Conservation (phyloP, 306 rosid genomes). For the Sesbania bispinosa region DNA sequence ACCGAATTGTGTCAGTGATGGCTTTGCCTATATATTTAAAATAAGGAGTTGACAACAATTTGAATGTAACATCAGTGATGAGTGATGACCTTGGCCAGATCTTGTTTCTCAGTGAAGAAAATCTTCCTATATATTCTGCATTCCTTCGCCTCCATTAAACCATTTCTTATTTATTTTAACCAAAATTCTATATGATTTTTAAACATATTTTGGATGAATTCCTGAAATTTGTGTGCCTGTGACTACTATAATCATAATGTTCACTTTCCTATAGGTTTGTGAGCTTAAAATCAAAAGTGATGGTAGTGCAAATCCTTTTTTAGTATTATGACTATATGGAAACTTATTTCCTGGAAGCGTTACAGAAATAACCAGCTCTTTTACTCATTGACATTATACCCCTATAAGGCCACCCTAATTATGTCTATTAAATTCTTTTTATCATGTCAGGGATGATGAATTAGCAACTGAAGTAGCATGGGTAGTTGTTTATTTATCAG, state of each 20-base stretch:
- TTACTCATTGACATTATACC: slow-evolving; percentile 6
- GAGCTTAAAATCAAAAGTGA: slow-evolving; percentile 15
- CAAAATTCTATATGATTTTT: neutral
- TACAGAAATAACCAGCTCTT: slow-evolving; percentile 12
- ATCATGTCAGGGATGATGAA: slow-evolving; percentile 78
- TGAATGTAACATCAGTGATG: neutral
- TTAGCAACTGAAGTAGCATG: slow-evolving; percentile 95
- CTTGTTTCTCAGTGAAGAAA: slow-evolving; percentile 7
- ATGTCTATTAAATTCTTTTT: slow-evolving; percentile 18
- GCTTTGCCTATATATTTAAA: neutral
- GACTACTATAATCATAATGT: neutral
- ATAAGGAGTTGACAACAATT: neutral
- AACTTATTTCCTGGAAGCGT: slow-evolving; percentile 20
- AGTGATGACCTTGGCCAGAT: neutral
- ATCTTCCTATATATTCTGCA: slow-evolving; percentile 1
- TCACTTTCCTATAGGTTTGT: slow-evolving; percentile 22
- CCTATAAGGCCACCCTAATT: slow-evolving; percentile 17
- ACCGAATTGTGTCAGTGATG: neutral
- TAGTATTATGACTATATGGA: neutral
- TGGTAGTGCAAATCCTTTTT: slow-evolving; percentile 18
- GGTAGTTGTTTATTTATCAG: slow-evolving; percentile 92
- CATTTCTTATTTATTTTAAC: slow-evolving; percentile 1
- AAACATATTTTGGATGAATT: neutral
- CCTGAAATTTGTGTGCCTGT: slow-evolving; percentile 17
- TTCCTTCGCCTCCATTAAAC: neutral